Percentiles rank a stretch among this genome's conserved stretches.
phyloP scores from a whole-genome alignment of 345 rosid species.

The Acer negundo region DNA sequence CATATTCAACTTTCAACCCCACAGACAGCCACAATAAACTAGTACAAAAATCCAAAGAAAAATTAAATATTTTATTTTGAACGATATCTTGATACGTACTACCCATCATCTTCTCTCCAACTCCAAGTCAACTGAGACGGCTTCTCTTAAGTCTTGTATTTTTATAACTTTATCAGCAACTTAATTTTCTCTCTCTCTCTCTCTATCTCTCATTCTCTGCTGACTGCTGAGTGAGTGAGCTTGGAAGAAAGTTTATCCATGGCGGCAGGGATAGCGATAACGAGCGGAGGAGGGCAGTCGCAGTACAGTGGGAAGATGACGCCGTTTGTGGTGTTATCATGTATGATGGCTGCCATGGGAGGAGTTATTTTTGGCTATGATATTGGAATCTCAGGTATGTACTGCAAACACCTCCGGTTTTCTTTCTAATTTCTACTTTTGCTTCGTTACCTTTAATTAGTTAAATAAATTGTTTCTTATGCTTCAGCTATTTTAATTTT shows the following conservation, averaged over 20 bases:
- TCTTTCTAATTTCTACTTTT: too few relatives aligned
- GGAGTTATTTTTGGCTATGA: constrained; percentile 90
- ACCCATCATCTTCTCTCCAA: neutral
- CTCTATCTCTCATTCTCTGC: neutral
- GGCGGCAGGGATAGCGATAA: constrained; percentile 43
- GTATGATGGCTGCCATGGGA: constrained; percentile 87
- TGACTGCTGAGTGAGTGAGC: constrained; percentile 4
- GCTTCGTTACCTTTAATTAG: too few relatives aligned
- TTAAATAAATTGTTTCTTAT: too few relatives aligned
- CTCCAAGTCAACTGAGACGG: constrained; percentile 12
- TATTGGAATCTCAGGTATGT: constrained; percentile 73
- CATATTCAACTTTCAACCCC: neutral
- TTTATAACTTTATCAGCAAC: neutral
- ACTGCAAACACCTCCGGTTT: too few relatives aligned
- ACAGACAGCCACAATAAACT: neutral
- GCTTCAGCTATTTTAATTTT: too few relatives aligned
- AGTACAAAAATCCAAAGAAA: neutral
- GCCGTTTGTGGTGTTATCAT: constrained; percentile 61
- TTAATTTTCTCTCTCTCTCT: neutral
- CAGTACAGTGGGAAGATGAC: constrained; percentile 59
- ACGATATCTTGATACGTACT: too few relatives aligned
- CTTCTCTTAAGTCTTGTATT: neutral
- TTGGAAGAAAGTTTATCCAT: constrained; percentile 27
- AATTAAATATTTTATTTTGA: too few relatives aligned
- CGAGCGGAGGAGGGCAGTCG: constrained; percentile 24